Percentiles rank a stretch among this genome's conserved stretches.
phyloP scores from a whole-genome alignment of 139 green algal genomes.

The Ettlia oleoabundans region DNA sequence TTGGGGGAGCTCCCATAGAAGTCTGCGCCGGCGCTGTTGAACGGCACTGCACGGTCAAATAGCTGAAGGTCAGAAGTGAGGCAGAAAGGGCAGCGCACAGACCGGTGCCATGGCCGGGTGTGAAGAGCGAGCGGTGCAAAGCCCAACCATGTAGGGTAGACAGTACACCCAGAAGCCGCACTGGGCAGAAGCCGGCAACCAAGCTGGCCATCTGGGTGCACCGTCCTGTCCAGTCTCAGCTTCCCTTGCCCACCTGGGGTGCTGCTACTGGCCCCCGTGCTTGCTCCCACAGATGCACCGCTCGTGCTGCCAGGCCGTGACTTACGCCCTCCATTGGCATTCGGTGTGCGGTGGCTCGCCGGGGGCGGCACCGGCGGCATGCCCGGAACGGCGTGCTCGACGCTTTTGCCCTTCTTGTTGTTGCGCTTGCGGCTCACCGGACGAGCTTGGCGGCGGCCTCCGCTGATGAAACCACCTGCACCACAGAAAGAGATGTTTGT shows the following conservation, averaged over 20 bases:
- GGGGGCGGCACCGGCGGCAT: neutral
- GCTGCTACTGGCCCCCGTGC: neutral
- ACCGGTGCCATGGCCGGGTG: no score
- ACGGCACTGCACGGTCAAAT: conserved; percentile 35
- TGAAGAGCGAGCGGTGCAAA: no score
- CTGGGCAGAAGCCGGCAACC: no score
- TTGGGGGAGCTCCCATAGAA: conserved; percentile 22
- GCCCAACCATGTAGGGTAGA: no score
- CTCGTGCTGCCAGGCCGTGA: neutral
- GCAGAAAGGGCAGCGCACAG: no score
- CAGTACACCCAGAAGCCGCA: no score
- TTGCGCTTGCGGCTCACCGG: neutral
- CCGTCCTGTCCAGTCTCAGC: no score
- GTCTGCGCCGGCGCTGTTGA: neutral
- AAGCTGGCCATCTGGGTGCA: no score
- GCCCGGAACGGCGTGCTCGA: neutral
- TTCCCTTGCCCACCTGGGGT: no score
- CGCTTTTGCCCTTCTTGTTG: conserved; percentile 15
- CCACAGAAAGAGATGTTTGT: no score
- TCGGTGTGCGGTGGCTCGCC: neutral
- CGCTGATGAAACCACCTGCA: conserved; percentile 66
- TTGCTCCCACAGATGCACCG: neutral
- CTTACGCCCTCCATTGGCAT: conserved; percentile 24
- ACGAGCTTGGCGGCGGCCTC: conserved; percentile 37
- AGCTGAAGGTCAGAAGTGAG: no score